phyloP scores from a whole-genome alignment of 306 rosid genomes.

The Glycine tomentella region DNA sequence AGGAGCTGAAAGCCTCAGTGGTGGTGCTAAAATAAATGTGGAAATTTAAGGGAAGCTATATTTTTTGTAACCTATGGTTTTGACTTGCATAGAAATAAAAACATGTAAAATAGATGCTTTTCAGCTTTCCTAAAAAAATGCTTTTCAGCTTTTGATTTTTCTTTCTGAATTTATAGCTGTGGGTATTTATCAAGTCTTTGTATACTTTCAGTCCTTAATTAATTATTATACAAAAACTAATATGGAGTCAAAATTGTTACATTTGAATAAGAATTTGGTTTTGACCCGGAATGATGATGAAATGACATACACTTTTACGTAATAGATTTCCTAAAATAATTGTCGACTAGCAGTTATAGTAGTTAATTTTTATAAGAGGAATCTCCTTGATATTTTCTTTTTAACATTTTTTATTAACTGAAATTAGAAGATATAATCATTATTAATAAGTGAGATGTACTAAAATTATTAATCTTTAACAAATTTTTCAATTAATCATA shows the following conservation, averaged over 20 bases:
- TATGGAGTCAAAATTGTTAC: not conserved
- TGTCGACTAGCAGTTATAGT: too few relatives aligned
- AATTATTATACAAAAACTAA: not conserved
- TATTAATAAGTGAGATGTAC: too few relatives aligned
- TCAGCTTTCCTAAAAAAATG: not conserved
- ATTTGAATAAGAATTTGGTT: not conserved
- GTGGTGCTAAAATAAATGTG: slow-evolving; percentile 7
- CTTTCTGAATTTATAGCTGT: too few relatives aligned
- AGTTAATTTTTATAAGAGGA: too few relatives aligned
- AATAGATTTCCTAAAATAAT: not conserved
- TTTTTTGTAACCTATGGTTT: not conserved
- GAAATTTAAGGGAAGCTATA: not conserved
- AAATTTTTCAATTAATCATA: too few relatives aligned
- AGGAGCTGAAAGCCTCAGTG: not conserved
- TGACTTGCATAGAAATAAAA: not conserved
- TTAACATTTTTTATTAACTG: too few relatives aligned
- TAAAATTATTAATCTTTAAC: too few relatives aligned
- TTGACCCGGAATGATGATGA: not conserved
- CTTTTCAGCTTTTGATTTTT: not conserved
- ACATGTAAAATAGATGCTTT: too few relatives aligned
- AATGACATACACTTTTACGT: too few relatives aligned
- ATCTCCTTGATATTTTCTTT: too few relatives aligned
- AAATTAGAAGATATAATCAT: too few relatives aligned
- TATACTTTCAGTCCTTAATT: not conserved
- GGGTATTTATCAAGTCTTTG: not conserved